phyloP scores from a whole-genome alignment of 2,329 filamentous ascomycete genomes.

The Hymenoscyphus infarciens region DNA sequence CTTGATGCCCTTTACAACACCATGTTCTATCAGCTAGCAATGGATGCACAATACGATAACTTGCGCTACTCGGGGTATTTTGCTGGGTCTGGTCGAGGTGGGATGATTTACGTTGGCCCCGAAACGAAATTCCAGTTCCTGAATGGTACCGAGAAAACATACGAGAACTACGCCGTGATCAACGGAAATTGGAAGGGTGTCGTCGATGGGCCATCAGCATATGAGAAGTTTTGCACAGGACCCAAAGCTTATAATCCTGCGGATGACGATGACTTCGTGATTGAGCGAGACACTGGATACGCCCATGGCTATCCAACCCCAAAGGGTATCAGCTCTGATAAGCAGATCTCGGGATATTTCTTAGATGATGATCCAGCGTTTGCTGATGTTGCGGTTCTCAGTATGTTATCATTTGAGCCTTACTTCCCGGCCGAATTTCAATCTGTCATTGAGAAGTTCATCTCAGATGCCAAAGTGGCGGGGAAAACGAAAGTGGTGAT shows the following conservation, averaged over 20 bases:
- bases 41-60: slow-evolving; percentile 21
- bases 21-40: slow-evolving; percentile 37
- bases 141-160: slow-evolving; percentile 36
- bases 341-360: slow-evolving; percentile 30
- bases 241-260: slow-evolving; percentile 23
- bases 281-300: neutral
- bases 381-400: slow-evolving; percentile 29
- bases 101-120: slow-evolving; percentile 38
- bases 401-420: slow-evolving; percentile 26
- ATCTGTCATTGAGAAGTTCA: slow-evolving; percentile 36
- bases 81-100: slow-evolving; percentile 32
- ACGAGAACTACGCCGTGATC: slow-evolving; percentile 36
- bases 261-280: slow-evolving; percentile 8
- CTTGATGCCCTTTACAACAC: slow-evolving; percentile 40
- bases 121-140: slow-evolving; percentile 38
- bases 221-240: slow-evolving; percentile 25
- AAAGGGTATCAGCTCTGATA: slow-evolving; percentile 24
- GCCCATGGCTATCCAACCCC: slow-evolving; percentile 28
- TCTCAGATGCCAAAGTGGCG: slow-evolving; percentile 42
- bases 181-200: slow-evolving; percentile 32
- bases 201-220: slow-evolving; percentile 26
- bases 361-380: slow-evolving; percentile 21
- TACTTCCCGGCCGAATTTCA: slow-evolving; percentile 26
- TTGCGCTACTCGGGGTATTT: slow-evolving; percentile 36
- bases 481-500: slow-evolving; percentile 59